A percentile compares a stretch with the other conserved stretches of the same genome.
Evolutionary conservation across 768 basidiomycete species (phyloP).

Genomic region (Mycena venus): DNA sequence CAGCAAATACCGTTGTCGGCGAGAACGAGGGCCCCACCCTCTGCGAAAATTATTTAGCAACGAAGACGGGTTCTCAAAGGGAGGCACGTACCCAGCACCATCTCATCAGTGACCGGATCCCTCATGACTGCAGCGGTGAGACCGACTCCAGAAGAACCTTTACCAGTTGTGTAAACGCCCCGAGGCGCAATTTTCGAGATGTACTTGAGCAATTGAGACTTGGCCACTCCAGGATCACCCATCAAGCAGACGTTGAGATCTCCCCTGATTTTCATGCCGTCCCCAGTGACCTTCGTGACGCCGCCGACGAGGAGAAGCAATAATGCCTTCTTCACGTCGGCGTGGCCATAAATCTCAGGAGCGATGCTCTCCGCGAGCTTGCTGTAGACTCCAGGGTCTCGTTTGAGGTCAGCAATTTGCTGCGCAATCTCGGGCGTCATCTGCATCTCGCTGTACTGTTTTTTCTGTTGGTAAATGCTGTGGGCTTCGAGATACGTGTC

Average conservation of each 20-base stretch:
- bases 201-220: constrained; percentile 96
- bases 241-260: constrained; percentile 98
- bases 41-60: constrained; percentile 55
- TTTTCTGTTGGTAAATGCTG: constrained; percentile 94
- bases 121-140: constrained; percentile 99
- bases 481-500: constrained; percentile 97
- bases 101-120: constrained; percentile 99
- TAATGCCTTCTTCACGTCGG: constrained; percentile 97
- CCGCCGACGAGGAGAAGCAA: constrained; percentile 94
- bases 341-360: constrained; percentile 98
- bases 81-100: constrained; percentile 88
- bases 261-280: constrained; percentile 99
- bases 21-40: constrained; percentile 99
- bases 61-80: not conserved
- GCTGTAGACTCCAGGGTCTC: constrained; percentile 86
- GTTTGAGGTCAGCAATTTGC: constrained; percentile 75
- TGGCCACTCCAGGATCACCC: constrained; percentile 99
- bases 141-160: constrained; percentile 98
- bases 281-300: constrained; percentile 94
- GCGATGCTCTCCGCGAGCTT: constrained; percentile 95
- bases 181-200: constrained; percentile 98
- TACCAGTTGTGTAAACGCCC: constrained; percentile 98
- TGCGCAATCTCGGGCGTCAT: constrained; percentile 85
- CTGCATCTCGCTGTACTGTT: constrained; percentile 97
- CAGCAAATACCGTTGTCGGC: constrained; percentile 99